Conservation (phyloP, 352 stramenopile species). For the Phytopythium kandeliae region DNA sequence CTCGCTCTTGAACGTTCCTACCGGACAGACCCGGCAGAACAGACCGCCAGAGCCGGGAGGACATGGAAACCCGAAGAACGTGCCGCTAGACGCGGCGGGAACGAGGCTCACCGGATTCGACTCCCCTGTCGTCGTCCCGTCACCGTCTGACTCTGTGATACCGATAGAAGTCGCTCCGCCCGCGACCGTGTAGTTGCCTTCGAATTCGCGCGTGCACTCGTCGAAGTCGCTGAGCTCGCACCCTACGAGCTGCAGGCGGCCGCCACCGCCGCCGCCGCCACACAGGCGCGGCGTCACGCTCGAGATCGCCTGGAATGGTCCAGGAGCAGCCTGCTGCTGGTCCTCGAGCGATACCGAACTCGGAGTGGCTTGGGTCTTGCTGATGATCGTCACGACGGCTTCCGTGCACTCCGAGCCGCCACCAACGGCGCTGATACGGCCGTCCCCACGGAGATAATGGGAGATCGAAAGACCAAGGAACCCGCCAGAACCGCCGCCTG, state of each 20-base stretch:
- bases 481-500: conserved; percentile 64
- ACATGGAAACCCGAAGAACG: conserved; percentile 80
- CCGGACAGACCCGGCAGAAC: conserved; percentile 54
- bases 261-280: conserved; percentile 65
- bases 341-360: not conserved
- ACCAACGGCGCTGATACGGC: conserved; percentile 64
- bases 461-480: conserved; percentile 62
- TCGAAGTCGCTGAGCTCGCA: conserved; percentile 63
- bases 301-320: conserved; percentile 8
- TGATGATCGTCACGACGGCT: conserved; percentile 17
- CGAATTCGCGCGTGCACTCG: conserved; percentile 60
- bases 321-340: not conserved
- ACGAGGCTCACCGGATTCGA: conserved; percentile 15
- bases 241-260: conserved; percentile 61
- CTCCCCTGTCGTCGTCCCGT: conserved; percentile 4
- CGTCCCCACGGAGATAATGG: conserved; percentile 48
- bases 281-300: conserved; percentile 31
- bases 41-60: conserved; percentile 64
- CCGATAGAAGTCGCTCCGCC: conserved; percentile 37
- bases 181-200: conserved; percentile 74
- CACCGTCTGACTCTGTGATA: conserved; percentile 9
- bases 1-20: conserved; percentile 71
- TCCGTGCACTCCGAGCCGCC: conserved; percentile 56
- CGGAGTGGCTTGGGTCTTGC: conserved; percentile 9
- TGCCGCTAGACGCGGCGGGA: conserved; percentile 37